Percentiles rank a stretch among this genome's conserved stretches.
phyloP scores from a whole-genome alignment of 2,329 filamentous ascomycete genomes.

The Aspergillus quadricinctus region DNA sequence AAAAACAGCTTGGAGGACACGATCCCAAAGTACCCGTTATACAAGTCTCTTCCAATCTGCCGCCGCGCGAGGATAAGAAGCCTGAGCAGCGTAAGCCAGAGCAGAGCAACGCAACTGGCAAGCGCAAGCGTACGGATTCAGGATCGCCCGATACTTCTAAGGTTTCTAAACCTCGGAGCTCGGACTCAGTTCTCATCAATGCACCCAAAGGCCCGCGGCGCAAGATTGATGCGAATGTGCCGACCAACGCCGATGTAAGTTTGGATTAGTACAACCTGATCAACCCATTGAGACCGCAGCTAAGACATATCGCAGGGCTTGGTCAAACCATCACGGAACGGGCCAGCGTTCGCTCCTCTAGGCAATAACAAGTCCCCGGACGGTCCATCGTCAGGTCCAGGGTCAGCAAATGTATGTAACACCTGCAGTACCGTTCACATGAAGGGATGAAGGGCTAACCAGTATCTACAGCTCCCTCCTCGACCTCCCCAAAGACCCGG shows the following conservation, averaged over 20 bases:
- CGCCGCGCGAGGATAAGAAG: slow-evolving; percentile 10
- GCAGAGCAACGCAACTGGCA: slow-evolving; percentile 15
- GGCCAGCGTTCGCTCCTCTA: slow-evolving; percentile 26
- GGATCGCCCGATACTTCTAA: slow-evolving; percentile 19
- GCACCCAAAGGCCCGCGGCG: slow-evolving; percentile 22
- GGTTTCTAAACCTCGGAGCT: slow-evolving; percentile 24
- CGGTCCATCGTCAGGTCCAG: slow-evolving; percentile 12
- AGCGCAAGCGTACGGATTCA: slow-evolving; percentile 32
- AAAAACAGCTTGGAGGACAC: slow-evolving; percentile 42
- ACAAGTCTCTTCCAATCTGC: slow-evolving; percentile 23
- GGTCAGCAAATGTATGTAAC: slow-evolving; percentile 19
- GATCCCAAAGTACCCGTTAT: slow-evolving; percentile 42
- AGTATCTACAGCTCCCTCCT: slow-evolving; percentile 5
- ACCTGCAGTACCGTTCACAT: neutral
- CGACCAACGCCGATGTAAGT: slow-evolving; percentile 16
- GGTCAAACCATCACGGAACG: slow-evolving; percentile 38
- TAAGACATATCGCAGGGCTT: slow-evolving; percentile 26
- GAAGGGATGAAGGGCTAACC: slow-evolving; percentile 9
- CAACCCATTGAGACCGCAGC: neutral
- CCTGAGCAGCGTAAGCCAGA: slow-evolving; percentile 8
- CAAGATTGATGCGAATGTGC: slow-evolving; percentile 22
- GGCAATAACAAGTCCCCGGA: slow-evolving; percentile 12
- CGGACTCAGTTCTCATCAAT: slow-evolving; percentile 19
- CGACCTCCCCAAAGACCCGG: slow-evolving; percentile 16
- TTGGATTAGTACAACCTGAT: neutral